phyloP scores from a whole-genome alignment of 352 stramenopile species.

The Phytophthora pisi region DNA sequence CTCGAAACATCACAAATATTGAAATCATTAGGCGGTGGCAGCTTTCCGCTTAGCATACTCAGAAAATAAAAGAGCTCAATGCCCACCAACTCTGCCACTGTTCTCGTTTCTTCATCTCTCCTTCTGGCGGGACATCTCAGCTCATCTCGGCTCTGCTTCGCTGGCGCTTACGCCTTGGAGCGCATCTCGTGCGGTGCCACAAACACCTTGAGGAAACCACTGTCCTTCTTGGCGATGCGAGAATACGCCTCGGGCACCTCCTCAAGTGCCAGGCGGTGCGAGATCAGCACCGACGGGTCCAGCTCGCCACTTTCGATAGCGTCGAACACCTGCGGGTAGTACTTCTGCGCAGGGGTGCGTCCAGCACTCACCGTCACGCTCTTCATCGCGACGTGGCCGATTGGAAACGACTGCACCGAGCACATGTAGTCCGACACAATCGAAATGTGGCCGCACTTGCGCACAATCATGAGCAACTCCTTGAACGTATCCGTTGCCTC shows the following conservation, averaged over 20 bases:
- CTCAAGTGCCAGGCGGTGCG: constrained; percentile 58
- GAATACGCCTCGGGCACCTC: constrained; percentile 60
- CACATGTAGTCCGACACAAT: constrained; percentile 63
- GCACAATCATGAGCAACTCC: constrained; percentile 59
- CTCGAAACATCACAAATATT: neutral
- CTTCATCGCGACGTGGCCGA: constrained; percentile 70
- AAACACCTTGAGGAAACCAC: constrained; percentile 67
- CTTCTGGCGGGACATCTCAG: neutral
- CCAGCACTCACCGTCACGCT: constrained; percentile 58
- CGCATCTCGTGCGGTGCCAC: constrained; percentile 51
- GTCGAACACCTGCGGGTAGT: constrained; percentile 59
- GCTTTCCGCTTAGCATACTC: neutral
- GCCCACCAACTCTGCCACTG: neutral
- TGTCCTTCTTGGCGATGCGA: constrained; percentile 61
- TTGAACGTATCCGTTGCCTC: constrained; percentile 63
- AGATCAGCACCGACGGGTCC: constrained; percentile 62
- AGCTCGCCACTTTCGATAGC: constrained; percentile 62
- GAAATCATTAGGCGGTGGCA: neutral
- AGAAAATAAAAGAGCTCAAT: neutral
- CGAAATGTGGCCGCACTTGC: constrained; percentile 63
- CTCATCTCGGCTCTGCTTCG: neutral
- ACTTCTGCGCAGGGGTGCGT: constrained; percentile 58
- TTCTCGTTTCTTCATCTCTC: neutral
- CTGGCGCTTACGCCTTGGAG: constrained; percentile 32
- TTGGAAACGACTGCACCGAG: constrained; percentile 50